Conservation (phyloP, 2,329 filamentous ascomycete genomes). For the Tolypocladium nubicola region DNA sequence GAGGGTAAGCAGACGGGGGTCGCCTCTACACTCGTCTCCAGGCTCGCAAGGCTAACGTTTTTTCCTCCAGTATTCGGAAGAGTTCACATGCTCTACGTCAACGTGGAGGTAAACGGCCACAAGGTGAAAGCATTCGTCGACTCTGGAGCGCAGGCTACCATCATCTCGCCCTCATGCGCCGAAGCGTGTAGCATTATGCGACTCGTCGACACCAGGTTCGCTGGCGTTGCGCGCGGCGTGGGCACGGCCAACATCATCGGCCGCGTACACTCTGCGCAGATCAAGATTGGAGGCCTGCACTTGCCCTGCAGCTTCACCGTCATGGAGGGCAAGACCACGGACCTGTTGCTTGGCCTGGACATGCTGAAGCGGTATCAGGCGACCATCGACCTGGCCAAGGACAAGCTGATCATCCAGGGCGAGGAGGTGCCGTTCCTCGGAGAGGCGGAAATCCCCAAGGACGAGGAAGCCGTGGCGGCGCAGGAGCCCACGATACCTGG, state of each 20-base stretch:
- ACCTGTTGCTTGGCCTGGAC: constrained; percentile 84
- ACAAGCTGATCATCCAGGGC: constrained; percentile 78
- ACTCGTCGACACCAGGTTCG: constrained; percentile 83
- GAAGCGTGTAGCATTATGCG: constrained; percentile 93
- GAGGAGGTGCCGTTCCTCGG: constrained; percentile 83
- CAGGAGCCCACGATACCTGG: constrained; percentile 79
- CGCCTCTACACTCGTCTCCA: neutral
- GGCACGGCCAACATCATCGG: constrained; percentile 92
- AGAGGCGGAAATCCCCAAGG: constrained; percentile 89
- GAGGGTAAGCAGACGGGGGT: constrained; percentile 54
- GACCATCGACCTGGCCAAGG: constrained; percentile 75
- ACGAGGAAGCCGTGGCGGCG: constrained; percentile 61
- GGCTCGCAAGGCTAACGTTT: constrained; percentile 1
- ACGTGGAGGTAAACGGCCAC: constrained; percentile 87
- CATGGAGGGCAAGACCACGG: constrained; percentile 97
- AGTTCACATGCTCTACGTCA: constrained; percentile 93
- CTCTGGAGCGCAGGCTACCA: constrained; percentile 93
- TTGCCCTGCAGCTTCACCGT: constrained; percentile 95
- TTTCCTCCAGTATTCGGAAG: constrained; percentile 68
- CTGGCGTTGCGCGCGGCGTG: constrained; percentile 84
- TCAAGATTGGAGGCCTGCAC: constrained; percentile 81
- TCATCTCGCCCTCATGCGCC: constrained; percentile 93
- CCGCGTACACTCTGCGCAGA: constrained; percentile 88
- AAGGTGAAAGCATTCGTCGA: constrained; percentile 95
- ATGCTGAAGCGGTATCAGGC: constrained; percentile 97